phyloP scores from a whole-genome alignment of 2,329 filamentous ascomycete genomes.

The Sclerotinia trifoliorum region DNA sequence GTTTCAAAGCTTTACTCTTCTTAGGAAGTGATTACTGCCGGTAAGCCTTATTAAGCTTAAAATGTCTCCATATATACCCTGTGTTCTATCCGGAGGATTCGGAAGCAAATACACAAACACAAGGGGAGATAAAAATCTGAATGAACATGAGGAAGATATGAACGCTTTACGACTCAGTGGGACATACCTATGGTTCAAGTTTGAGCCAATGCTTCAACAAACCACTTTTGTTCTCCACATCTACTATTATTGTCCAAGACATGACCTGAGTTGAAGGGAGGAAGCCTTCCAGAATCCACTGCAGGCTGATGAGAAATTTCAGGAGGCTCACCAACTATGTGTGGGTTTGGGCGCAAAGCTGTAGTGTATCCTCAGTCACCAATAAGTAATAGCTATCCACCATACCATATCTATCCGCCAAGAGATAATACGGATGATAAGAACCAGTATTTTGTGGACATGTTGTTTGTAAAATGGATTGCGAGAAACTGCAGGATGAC shows the following conservation, averaged over 20 bases:
- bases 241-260: background rate
- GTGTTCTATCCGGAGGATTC: background rate
- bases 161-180: background rate
- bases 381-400: background rate
- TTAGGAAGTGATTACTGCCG: background rate
- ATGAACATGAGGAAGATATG: background rate
- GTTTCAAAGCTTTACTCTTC: background rate
- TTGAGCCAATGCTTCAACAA: background rate
- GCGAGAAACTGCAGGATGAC: background rate
- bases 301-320: background rate
- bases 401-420: background rate
- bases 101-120: background rate
- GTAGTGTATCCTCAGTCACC: background rate
- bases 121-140: background rate
- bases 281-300: background rate
- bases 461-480: background rate
- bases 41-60: conserved; percentile 2
- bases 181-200: background rate
- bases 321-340: background rate
- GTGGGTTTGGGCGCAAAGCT: background rate
- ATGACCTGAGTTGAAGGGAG: background rate
- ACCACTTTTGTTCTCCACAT: background rate
- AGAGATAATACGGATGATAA: background rate
- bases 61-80: background rate
- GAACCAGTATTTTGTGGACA: background rate